These are phyloP conservation scores for Fusarium penzigii DNA, from an alignment of 2,329 filamentous ascomycete genomes.

Conservation along the genomic window DNA sequence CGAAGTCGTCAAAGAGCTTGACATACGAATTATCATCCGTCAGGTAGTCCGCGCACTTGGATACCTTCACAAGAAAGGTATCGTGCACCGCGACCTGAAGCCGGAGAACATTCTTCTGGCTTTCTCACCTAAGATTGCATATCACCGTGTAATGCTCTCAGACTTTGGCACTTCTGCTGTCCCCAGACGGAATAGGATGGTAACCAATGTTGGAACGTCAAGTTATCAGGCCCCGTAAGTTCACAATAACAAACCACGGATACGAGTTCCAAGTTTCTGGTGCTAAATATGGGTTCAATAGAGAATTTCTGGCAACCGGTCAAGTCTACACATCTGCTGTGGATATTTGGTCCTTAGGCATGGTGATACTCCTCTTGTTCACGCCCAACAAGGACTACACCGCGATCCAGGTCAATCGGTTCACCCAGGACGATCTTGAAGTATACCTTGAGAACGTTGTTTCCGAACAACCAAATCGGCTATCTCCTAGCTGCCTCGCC, in stretches of 20 bases:
- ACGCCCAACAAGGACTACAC: slow-evolving; percentile 22
- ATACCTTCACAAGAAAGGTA: slow-evolving; percentile 51
- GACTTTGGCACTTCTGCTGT: slow-evolving; percentile 54
- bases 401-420: slow-evolving; percentile 26
- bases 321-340: slow-evolving; percentile 38
- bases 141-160: slow-evolving; percentile 49
- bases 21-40: slow-evolving; percentile 46
- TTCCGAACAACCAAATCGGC: slow-evolving; percentile 10
- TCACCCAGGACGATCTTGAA: slow-evolving; percentile 29
- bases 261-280: not conserved
- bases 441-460: slow-evolving; percentile 17
- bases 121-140: slow-evolving; percentile 43
- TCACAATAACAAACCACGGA: too few relatives aligned
- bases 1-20: slow-evolving; percentile 39
- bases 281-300: slow-evolving; percentile 24
- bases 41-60: slow-evolving; percentile 48
- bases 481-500: slow-evolving; percentile 27
- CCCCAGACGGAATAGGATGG: slow-evolving; percentile 43
- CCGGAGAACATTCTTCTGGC: slow-evolving; percentile 55
- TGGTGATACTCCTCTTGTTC: slow-evolving; percentile 43
- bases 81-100: slow-evolving; percentile 57
- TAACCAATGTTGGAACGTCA: slow-evolving; percentile 46
- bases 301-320: slow-evolving; percentile 37
- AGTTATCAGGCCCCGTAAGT: slow-evolving; percentile 54
- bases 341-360: slow-evolving; percentile 56